Base-by-base conservation (phyloP, 805 yeast species). In the Lipomyces yamanashiensis region DNA sequence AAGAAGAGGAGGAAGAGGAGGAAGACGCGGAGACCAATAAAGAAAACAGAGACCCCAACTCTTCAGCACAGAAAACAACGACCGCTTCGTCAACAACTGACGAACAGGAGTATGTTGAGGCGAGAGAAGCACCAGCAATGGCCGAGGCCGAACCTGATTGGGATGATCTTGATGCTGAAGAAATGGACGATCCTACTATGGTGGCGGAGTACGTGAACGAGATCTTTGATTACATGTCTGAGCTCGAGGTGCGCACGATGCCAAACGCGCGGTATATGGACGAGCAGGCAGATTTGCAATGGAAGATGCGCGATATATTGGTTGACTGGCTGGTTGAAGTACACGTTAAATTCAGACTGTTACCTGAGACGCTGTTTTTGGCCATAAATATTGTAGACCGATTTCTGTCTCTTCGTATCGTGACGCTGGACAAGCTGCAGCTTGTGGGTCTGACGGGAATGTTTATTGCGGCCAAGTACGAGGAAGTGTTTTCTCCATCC, bases 261-360 rank as follows among this genome's bases (percentile, higher is more conserved):
- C 98, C 98, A 10, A 84, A 88, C 74, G 85, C 96, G 7, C 80
- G 82, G 62, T 92, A 92, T 76, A 92, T 93, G 90, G 86, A 85
- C 58, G 81, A 80, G 55, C 99, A 93, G 78, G 86, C 86, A 56
- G 97, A 91, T 72, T 81, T 93, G 67, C 87, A 88, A 71, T 95
- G 98, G 98, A 87, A 88, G 62, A 89, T 91, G 87, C 84, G 99
- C 74, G 80, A 89, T 58, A 92, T 91, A 7, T 80, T 93, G 63
- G 81, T 93, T 36, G 97, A 92, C 76, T 93, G 98, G 98, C 84
- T 93, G 39, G 96, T 93, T n/a, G 96, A 93, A 76, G 96, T 92
- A n/a, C 99, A 93, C 78, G 82, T 86, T 59, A 82, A 96, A 69
- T 92, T 92, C 75, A 89, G 90, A 72, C 79, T 93, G 64, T 80